Evolutionary conservation across 768 basidiomycete species (phyloP).

Genomic region (Pulveroboletus sp.): DNA sequence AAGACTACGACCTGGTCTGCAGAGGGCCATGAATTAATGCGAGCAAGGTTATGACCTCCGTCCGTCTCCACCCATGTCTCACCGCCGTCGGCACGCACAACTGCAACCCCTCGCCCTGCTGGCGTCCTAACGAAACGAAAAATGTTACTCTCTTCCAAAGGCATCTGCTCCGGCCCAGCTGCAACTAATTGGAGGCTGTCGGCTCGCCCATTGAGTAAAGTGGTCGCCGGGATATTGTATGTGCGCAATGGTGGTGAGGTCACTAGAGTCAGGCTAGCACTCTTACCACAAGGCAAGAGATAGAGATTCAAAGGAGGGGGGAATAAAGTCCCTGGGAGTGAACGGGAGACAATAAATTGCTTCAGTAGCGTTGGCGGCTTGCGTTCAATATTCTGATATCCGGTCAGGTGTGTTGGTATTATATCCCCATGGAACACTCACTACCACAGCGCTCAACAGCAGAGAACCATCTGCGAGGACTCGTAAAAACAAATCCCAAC

Average conservation of each 20-base stretch:
- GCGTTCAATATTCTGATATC: constrained; percentile 75
- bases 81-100: constrained; percentile 54
- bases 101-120: constrained; percentile 70
- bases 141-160: constrained; percentile 50
- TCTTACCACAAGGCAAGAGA: constrained; percentile 46
- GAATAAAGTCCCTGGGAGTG: constrained; percentile 45
- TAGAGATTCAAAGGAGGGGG: constrained; percentile 48
- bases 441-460: constrained; percentile 66
- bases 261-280: constrained; percentile 49
- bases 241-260: constrained; percentile 63
- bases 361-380: constrained; percentile 79
- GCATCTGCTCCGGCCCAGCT: constrained; percentile 35
- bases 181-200: constrained; percentile 48
- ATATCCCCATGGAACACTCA: constrained; percentile 34
- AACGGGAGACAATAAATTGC: constrained; percentile 69
- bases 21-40: constrained; percentile 47
- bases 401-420: constrained; percentile 3
- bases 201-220: constrained; percentile 58
- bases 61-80: constrained; percentile 59
- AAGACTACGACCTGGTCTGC: constrained; percentile 70
- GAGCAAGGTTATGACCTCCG: constrained; percentile 43
- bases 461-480: constrained; percentile 71
- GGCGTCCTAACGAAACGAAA: constrained; percentile 69
- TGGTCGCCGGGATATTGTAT: constrained; percentile 51
- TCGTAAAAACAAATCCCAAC: constrained; percentile 77